phyloP scores from a whole-genome alignment of 805 yeast species.

The Starmerella gropengiesseri region DNA sequence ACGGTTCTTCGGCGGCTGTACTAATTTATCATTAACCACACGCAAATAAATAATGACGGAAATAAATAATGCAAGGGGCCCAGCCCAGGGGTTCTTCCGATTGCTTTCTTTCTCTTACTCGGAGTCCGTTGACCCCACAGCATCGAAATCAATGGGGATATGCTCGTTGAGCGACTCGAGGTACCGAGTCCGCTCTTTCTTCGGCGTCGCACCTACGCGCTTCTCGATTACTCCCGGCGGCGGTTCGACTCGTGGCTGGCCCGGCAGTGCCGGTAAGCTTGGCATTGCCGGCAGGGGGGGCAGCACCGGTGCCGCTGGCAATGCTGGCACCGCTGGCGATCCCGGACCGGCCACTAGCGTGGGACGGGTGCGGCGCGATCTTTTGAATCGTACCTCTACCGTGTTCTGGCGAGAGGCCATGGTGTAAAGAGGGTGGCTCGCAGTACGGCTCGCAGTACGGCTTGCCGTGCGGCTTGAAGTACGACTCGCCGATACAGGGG shows the following conservation, averaged over 20 bases:
- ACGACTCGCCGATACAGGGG: neutral
- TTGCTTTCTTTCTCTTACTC: slow-evolving; percentile 7
- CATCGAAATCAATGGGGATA: slow-evolving; percentile 9
- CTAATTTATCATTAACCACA: neutral
- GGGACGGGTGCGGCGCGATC: too few relatives aligned
- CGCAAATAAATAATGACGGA: neutral
- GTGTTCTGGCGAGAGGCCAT: slow-evolving; percentile 12
- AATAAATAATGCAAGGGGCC: neutral
- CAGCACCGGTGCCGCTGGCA: neutral
- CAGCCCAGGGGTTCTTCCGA: neutral
- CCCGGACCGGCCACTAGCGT: too few relatives aligned
- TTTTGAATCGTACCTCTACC: slow-evolving; percentile 16
- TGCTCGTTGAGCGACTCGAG: slow-evolving; percentile 5
- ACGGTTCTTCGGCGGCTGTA: neutral
- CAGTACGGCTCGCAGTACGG: slow-evolving; percentile 8
- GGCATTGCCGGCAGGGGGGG: neutral
- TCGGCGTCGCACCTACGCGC: slow-evolving; percentile 12
- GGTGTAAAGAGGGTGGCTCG: slow-evolving; percentile 18
- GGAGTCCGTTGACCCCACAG: slow-evolving; percentile 22
- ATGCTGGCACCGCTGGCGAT: neutral
- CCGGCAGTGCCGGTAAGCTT: neutral
- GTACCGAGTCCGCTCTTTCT: slow-evolving; percentile 9
- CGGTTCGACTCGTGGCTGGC: neutral
- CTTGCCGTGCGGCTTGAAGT: neutral
- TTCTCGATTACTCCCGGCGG: neutral